A percentile compares a stretch with the other conserved stretches of the same genome.
phyloP scores from a whole-genome alignment of 2,329 filamentous ascomycete species.

The Claviceps sp. region DNA sequence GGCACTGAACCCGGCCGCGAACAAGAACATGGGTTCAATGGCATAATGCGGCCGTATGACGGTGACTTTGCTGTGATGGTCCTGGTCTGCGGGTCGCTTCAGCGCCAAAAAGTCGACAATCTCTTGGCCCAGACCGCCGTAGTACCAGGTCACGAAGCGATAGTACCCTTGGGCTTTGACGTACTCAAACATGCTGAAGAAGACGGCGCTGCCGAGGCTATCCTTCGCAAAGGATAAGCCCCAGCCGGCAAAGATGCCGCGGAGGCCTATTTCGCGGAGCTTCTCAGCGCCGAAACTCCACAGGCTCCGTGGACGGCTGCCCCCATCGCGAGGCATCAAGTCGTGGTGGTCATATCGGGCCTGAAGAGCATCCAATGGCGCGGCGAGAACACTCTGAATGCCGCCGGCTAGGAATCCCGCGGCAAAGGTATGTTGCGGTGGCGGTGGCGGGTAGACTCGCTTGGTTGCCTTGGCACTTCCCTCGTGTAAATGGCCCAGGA shows the following conservation, averaged over 20 bases:
- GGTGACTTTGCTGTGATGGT: slow-evolving; percentile 14
- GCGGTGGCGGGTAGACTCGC: slow-evolving; percentile 57
- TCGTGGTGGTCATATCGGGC: slow-evolving; percentile 53
- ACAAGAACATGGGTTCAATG: slow-evolving; percentile 58
- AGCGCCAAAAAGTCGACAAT: slow-evolving; percentile 35
- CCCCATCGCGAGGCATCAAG: slow-evolving; percentile 27
- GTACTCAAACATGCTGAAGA: slow-evolving; percentile 66
- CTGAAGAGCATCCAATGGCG: slow-evolving; percentile 63
- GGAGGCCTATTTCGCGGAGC: slow-evolving; percentile 55
- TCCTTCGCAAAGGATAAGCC: slow-evolving; percentile 56
- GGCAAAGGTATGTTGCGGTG: slow-evolving; percentile 48
- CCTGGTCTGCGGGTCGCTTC: slow-evolving; percentile 25
- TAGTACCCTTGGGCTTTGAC: slow-evolving; percentile 63
- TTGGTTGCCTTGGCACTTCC: slow-evolving; percentile 43
- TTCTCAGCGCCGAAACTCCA: slow-evolving; percentile 55
- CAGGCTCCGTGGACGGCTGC: slow-evolving; percentile 44
- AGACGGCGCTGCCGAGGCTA: slow-evolving; percentile 53
- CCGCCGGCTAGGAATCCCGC: slow-evolving; percentile 58
- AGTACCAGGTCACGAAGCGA: slow-evolving; percentile 56
- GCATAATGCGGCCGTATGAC: slow-evolving; percentile 63
- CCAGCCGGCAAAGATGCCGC: slow-evolving; percentile 65
- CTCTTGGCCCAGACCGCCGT: slow-evolving; percentile 43
- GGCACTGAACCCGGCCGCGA: slow-evolving; percentile 55
- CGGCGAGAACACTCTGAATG: slow-evolving; percentile 58
- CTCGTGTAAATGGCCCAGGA: slow-evolving; percentile 51